Base-by-base conservation (phyloP, 2,329 filamentous ascomycete species). In the Alternaria longipes region DNA sequence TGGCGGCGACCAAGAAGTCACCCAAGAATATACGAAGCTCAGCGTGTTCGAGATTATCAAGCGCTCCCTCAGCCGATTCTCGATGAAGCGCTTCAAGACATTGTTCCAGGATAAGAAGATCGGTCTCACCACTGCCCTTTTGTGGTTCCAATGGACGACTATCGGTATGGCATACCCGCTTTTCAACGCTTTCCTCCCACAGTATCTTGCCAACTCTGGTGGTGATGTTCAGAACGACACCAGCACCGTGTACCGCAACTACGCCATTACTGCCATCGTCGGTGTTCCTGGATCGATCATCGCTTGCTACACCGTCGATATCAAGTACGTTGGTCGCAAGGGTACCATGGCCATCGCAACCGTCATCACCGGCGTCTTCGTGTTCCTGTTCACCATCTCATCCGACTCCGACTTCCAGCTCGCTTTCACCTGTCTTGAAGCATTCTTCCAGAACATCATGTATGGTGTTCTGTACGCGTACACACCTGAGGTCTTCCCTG, bases 141-240 rank as follows among this genome's bases (percentile, higher is more conserved):
- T 94, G 49, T 93, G 91, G 91, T 91, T 93, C 78, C 89, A 88
- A 75, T 96, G 92, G 92, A 85, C 89, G 0, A 89, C 87, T 14
- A 94, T 96, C 67, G 92, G 92, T 61, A 91, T 96, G 87, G 92
- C 89, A 3, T 96, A 94, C 73, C 92, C 92, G 1, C 86, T 97
- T 2, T 97, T 94, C 85, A 95, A 95, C 78, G 90, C 91, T 54
- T 96, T 96, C 80, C 84, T 97, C n/a, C 93, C 93, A 0, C 91
- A 95, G 68, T 95, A 95, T 73, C 87, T 96, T 60, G 86, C 89
- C 24, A 85, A 88, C 57, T 85, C 87, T 26, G 81, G 81, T 11
- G 67, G 68, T 16, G 69, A 53, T 1, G 64, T 71, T 1, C 55
- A 61, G 2, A 74, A 71, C n/a, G 64, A 73, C 16, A 70, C 66